Evolutionary conservation across 768 basidiomycete species (phyloP).

Genomic region (Leucogyrophana mollusca): DNA sequence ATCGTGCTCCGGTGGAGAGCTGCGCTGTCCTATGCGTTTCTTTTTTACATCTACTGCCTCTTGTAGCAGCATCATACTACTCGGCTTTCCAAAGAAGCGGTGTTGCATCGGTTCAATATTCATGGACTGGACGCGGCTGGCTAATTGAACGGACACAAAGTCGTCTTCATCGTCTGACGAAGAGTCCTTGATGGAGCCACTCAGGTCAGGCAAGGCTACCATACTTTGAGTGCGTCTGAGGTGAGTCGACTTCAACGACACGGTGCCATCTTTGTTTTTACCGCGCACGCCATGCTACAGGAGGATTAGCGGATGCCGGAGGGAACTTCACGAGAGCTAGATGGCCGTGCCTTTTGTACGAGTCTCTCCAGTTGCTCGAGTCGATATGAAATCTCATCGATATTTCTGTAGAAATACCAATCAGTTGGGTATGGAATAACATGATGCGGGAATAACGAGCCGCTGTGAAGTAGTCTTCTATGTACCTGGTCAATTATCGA

Average conservation of each 20-base stretch:
- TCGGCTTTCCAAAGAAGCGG: constrained; percentile 57
- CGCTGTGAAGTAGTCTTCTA: no score
- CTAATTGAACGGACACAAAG: neutral
- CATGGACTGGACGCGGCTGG: constrained; percentile 30
- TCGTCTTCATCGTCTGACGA: constrained; percentile 12
- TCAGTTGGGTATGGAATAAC: constrained; percentile 33
- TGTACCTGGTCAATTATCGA: no score
- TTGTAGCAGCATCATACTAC: constrained; percentile 39
- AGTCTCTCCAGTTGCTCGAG: constrained; percentile 43
- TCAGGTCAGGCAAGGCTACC: constrained; percentile 5
- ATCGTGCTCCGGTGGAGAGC: constrained; percentile 23
- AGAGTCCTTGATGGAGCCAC: constrained; percentile 10
- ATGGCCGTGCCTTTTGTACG: constrained; percentile 30
- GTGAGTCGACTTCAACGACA: neutral
- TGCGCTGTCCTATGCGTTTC: constrained; percentile 14
- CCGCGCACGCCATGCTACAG: neutral
- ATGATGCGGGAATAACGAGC: neutral
- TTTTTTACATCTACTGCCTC: constrained; percentile 16
- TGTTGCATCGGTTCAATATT: constrained; percentile 35
- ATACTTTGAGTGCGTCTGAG: neutral
- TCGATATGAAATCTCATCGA: constrained; percentile 34
- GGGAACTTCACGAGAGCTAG: neutral
- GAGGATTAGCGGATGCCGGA: constrained; percentile 8
- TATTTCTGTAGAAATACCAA: constrained; percentile 49
- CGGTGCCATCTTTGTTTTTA: neutral